Evolutionary conservation across 2,329 filamentous ascomycete species (phyloP), one percentile per base, ranked within the genome.

Genomic region (Colletotrichum echinochloae): DNA sequence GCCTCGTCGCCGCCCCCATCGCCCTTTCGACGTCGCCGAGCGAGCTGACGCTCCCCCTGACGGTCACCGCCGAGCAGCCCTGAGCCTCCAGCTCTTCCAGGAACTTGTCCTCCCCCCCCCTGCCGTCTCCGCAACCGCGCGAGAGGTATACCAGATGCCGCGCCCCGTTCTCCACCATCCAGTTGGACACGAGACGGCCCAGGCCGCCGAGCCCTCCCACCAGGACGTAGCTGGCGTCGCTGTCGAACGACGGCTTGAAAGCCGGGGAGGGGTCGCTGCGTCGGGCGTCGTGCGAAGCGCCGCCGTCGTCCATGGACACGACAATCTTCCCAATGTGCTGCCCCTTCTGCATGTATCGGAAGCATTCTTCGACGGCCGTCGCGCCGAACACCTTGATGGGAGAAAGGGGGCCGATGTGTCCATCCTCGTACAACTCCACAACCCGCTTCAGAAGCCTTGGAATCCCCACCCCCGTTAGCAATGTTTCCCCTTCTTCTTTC

Each of bases 271-370:
- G 30, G 3, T 5, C 4, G 9, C 16, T 9, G 23, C 16, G n/a
- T 35, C 5, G 28, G 55, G 59, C 4, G 11, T 5, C 9, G 1
- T 18, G 1, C 11, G 2, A 37, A 11, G 57, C 23, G 4, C 55
- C 14, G 61, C 72, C 23, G 4, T 51, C 14, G 61, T 72, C 39
- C 51, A 66, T 55, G 70, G 70, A 55, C 70, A 80, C 35, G 9
- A 83, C 77, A 14, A 83, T 80, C 56, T 84, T 84, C 0, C 82
- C 83, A 48, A 83, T 79, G 57, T 83, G 81, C 49, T 74, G 75
- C 0, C 82, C 82, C 5, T 75, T 76, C 49, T 83, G 81, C 79
- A 84, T 79, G 30, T 78, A 74, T 1, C 80, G 74, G 71, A 85
- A 83, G 0, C 81, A 81, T 14, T 82, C 76, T n/a, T 75, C 73